Evolutionary conservation across 352 stramenopile genomes (phyloP).

Genomic region (Phytophthora meadii): DNA sequence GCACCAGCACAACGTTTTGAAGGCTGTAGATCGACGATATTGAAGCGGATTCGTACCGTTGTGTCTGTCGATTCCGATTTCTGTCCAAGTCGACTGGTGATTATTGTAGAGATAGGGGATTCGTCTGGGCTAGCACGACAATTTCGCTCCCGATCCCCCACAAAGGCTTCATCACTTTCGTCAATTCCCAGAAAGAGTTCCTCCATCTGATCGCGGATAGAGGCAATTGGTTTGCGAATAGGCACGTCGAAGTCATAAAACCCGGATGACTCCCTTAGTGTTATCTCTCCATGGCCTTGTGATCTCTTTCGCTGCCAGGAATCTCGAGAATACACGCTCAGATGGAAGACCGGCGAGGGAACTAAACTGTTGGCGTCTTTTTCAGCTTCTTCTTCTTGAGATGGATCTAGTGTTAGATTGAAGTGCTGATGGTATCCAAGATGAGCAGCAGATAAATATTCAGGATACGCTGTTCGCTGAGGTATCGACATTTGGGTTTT

Average conservation of each 20-base stretch:
- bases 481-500: conserved; percentile 32
- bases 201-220: conserved; percentile 55
- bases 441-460: conserved; percentile 6
- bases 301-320: conserved; percentile 49
- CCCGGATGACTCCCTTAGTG: conserved; percentile 26
- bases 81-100: conserved; percentile 38
- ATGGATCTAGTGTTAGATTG: conserved; percentile 17
- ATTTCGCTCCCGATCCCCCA: background rate
- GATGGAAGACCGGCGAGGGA: conserved; percentile 21
- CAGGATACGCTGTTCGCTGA: conserved; percentile 15
- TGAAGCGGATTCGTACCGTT: conserved; percentile 54
- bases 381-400: background rate
- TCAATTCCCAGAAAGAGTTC: conserved; percentile 68
- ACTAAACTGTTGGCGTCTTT: background rate
- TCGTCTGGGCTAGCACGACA: conserved; percentile 15
- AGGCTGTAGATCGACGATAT: conserved; percentile 33
- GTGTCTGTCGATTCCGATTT: conserved; percentile 49
- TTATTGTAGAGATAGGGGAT: conserved; percentile 28
- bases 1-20: background rate
- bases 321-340: conserved; percentile 60
- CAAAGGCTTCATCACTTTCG: conserved; percentile 20
- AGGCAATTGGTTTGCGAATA: conserved; percentile 44
- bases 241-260: conserved; percentile 48
- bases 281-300: conserved; percentile 48
- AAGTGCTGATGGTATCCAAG: conserved; percentile 39